Conservation (phyloP, 345 rosid genomes). For the Orychophragmus violaceus region DNA sequence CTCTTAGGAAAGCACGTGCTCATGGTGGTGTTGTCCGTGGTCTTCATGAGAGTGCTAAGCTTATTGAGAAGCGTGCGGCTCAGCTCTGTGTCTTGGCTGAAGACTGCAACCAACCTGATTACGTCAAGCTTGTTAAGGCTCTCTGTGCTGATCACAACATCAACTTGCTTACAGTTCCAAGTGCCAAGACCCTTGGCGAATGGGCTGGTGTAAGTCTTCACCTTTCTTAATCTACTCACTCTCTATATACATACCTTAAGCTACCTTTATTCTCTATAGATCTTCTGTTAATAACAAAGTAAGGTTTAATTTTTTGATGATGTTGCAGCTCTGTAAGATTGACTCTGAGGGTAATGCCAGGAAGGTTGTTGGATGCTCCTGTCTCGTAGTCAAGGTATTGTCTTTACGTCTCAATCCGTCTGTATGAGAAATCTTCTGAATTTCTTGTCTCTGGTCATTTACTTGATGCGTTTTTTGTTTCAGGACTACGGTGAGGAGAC, state of each 20-base stretch:
- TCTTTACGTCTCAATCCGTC: background rate
- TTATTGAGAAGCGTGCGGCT: constrained; percentile 68
- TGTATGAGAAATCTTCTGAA: background rate
- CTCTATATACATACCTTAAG: background rate
- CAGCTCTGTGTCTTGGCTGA: constrained; percentile 78
- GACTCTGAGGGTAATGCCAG: constrained; percentile 85
- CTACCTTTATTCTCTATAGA: background rate
- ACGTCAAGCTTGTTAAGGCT: constrained; percentile 69
- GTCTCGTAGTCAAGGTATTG: constrained; percentile 70
- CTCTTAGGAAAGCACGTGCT: constrained; percentile 69
- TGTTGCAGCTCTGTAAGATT: constrained; percentile 68
- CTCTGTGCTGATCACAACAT: constrained; percentile 73
- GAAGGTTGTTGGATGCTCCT: constrained; percentile 87
- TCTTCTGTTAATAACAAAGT: background rate
- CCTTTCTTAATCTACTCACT: background rate
- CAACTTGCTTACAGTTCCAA: constrained; percentile 58
- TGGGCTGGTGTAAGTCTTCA: constrained; percentile 80
- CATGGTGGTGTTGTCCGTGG: constrained; percentile 76
- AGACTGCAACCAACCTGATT: constrained; percentile 85
- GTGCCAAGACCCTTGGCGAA: constrained; percentile 85
- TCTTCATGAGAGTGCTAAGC: constrained; percentile 73
- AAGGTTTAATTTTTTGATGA: background rate
- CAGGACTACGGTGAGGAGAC: constrained; percentile 39
- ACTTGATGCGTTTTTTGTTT: background rate
- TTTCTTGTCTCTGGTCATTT: background rate